These are phyloP conservation scores for Schizophyllum amplum DNA, from an alignment of 1,284 basidiomycete genomes.

Conservation along the genomic window DNA sequence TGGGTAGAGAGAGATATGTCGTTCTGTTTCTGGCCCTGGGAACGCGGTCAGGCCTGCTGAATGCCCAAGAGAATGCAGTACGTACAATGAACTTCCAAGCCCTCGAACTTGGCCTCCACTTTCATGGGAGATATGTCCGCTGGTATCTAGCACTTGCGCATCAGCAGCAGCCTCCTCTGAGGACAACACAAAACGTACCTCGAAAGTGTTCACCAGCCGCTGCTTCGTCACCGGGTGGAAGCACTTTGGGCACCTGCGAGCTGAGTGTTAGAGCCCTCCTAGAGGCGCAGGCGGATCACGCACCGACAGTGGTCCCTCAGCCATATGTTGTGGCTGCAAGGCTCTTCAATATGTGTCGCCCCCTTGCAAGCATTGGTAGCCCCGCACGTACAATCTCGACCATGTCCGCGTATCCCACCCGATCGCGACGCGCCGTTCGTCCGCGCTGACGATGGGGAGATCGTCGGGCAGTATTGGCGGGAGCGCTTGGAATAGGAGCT, in stretches of 20 bases:
- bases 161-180: neutral
- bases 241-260: constrained; percentile 57
- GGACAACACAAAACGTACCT: constrained; percentile 45
- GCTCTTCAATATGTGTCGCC: neutral
- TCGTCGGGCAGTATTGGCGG: constrained; percentile 20
- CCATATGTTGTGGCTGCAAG: constrained; percentile 40
- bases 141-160: constrained; percentile 52
- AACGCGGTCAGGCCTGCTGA: neutral
- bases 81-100: constrained; percentile 64
- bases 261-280: neutral
- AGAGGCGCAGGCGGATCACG: neutral
- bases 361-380: neutral
- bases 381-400: constrained; percentile 57
- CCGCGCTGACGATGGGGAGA: constrained; percentile 48
- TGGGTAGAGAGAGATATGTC: constrained; percentile 76
- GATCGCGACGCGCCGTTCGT: constrained; percentile 52
- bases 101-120: constrained; percentile 55
- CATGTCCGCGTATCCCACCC: constrained; percentile 60
- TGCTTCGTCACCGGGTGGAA: constrained; percentile 91
- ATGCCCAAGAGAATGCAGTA: constrained; percentile 8
- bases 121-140: constrained; percentile 58
- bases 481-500: neutral
- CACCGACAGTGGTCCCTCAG: constrained; percentile 68
- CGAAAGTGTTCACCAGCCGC: constrained; percentile 78
- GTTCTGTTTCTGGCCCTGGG: constrained; percentile 52